Conservation (phyloP, 805 yeast species). For the Scheffersomyces coipomensis region DNA sequence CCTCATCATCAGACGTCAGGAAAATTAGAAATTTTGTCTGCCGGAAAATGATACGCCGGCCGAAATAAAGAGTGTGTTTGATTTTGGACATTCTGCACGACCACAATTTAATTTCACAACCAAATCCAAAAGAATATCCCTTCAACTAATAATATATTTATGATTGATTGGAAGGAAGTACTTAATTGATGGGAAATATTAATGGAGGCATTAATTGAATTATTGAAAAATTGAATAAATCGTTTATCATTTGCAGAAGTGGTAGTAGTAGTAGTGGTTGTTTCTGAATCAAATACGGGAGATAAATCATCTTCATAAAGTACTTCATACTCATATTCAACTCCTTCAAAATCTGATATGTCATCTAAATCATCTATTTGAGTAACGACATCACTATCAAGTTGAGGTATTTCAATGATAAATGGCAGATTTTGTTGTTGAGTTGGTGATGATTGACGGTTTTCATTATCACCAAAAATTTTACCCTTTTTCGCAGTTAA, state of each 20-base stretch:
- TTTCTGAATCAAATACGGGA: too few relatives aligned
- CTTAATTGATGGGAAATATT: background rate
- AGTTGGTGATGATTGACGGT: background rate
- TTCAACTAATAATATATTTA: background rate
- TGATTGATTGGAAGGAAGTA: background rate
- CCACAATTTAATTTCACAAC: background rate
- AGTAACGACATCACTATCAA: background rate
- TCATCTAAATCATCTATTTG: background rate
- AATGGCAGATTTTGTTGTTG: too few relatives aligned
- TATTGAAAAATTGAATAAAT: background rate
- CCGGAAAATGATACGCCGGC: background rate
- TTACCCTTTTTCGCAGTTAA: conserved; percentile 10
- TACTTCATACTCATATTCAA: background rate
- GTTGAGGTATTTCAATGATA: background rate
- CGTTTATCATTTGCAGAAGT: background rate
- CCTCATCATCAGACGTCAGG: background rate
- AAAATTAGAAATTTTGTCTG: background rate
- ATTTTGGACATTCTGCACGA: background rate
- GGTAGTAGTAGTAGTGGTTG: background rate
- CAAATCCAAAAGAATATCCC: background rate
- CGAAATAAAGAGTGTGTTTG: background rate
- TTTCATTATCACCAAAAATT: conserved; percentile 4
- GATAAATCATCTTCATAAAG: background rate
- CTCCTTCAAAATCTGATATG: background rate
- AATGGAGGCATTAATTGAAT: background rate